phyloP scores from a whole-genome alignment of 1,284 basidiomycete species.

The Phylloboletellus chloephorus region DNA sequence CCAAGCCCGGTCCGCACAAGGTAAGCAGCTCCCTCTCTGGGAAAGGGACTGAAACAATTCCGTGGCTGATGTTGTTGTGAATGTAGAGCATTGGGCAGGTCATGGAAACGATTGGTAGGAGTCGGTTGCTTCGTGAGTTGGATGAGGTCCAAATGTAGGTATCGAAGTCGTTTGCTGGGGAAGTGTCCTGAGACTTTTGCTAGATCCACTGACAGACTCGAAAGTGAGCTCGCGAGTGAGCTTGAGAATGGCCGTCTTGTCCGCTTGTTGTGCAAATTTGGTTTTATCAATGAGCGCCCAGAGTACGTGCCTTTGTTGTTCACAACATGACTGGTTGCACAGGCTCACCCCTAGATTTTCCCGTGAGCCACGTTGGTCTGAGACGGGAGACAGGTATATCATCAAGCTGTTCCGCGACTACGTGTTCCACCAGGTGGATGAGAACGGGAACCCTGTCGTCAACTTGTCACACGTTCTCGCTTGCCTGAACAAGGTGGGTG shows the following conservation, averaged over 20 bases:
- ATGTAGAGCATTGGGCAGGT: constrained; percentile 72
- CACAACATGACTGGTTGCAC: constrained; percentile 1
- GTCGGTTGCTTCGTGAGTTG: constrained; percentile 73
- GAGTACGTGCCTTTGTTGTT: constrained; percentile 56
- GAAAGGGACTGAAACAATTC: background rate
- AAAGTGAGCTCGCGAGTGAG: constrained; percentile 82
- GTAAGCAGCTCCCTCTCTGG: constrained; percentile 27
- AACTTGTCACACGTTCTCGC: constrained; percentile 89
- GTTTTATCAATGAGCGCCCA: constrained; percentile 97
- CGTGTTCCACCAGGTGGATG: constrained; percentile 96
- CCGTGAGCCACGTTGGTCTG: constrained; percentile 93
- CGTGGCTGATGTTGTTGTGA: constrained; percentile 1
- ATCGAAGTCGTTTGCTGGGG: background rate
- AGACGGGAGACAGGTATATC: constrained; percentile 97
- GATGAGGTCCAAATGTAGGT: constrained; percentile 76
- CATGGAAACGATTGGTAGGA: constrained; percentile 68
- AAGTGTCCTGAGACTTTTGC: constrained; percentile 2
- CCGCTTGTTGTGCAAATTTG: constrained; percentile 88
- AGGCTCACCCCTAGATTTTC: constrained; percentile 65
- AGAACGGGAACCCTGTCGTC: constrained; percentile 83
- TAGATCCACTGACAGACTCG: constrained; percentile 78
- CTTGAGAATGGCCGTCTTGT: constrained; percentile 97
- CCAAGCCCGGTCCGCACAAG: constrained; percentile 63
- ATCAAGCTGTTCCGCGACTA: constrained; percentile 98
- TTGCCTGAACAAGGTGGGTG: constrained; percentile 80